Evolutionary conservation across 345 rosid species (phyloP), one percentile per base, ranked within the genome.

Genomic region (Ailanthus altissimus): DNA sequence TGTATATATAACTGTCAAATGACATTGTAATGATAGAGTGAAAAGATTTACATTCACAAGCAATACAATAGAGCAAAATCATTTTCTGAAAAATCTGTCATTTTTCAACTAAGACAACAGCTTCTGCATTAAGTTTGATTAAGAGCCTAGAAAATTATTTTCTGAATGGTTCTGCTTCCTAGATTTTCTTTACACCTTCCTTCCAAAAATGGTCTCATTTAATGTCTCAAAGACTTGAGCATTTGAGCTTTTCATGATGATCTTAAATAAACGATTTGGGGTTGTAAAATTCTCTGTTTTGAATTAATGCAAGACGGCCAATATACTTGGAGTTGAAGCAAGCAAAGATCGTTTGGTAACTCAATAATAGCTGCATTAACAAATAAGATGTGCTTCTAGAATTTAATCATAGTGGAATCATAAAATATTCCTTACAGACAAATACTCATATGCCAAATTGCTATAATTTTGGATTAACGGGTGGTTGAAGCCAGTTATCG

Each of bases 131-230:
- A 2, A 43, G 25, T 25, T 79, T 60, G 66, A 61, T 81, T 49
- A 77, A 81, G 78, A 8, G 63, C 67, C 54, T 83, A 5, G 88
- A 75, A 64, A 66, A 61, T 25, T 71, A 77, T 60, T 28, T 85
- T 72, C 14, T 79, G 28, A 65, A 18, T 15, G 50, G 38, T 28
- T 59, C 63, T 25, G 57, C 73, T 63, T 23, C 75, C 10, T 74
- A 79, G 70, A 15, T 42, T 26, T 43, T 40, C 15, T 16, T 9
- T 7, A 67, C 28, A 60, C 11, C 4, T 26, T 8, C 65, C 18
- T 15, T 18, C 56, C 5, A 20, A 14, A 65, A n/a, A 45, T 66
- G 32, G 36, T 23, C 54, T 67, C 32, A 8, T 14, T 2, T 2
- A 38, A 64, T 40, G 47, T 38, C 49, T 61, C 5, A 23, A 68